phyloP scores from a whole-genome alignment of 1,284 basidiomycete genomes.

The Bondarzewia mesenterica region DNA sequence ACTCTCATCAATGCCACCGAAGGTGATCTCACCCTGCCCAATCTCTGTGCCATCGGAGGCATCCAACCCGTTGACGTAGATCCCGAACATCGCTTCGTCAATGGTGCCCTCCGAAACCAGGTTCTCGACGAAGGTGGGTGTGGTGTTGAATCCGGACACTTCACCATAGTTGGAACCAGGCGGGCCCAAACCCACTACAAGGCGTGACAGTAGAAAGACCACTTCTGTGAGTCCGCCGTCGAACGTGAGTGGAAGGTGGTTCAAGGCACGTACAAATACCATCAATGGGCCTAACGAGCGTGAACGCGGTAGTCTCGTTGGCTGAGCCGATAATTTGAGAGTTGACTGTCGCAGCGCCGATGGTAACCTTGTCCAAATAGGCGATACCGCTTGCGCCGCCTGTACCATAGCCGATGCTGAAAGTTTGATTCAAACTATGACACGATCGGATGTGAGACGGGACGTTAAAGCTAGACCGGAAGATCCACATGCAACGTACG shows the following conservation, averaged over 20 bases:
- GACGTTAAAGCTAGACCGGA: background rate
- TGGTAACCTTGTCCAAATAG: background rate
- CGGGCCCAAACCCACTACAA: background rate
- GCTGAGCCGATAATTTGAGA: background rate
- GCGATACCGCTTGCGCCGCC: background rate
- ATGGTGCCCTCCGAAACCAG: background rate
- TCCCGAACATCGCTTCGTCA: background rate
- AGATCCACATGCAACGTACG: background rate
- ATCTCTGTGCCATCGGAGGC: background rate
- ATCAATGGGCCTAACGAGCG: background rate
- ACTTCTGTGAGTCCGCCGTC: too few species aligned
- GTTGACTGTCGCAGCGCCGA: background rate
- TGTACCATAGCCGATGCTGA: background rate
- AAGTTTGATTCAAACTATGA: background rate
- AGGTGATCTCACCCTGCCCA: background rate
- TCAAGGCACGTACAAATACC: background rate
- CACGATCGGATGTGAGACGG: background rate
- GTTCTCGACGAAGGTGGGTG: background rate
- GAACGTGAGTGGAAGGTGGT: too few species aligned
- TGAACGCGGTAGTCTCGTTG: background rate
- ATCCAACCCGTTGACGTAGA: background rate
- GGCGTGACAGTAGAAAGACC: too few species aligned
- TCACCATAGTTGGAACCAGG: background rate
- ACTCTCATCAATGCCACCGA: background rate
- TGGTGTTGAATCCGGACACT: background rate